Percentiles rank a stretch among this genome's conserved stretches.
Evolutionary conservation across 1,284 basidiomycete genomes (phyloP).

Genomic region (Microbotryomycetes sp.): DNA sequence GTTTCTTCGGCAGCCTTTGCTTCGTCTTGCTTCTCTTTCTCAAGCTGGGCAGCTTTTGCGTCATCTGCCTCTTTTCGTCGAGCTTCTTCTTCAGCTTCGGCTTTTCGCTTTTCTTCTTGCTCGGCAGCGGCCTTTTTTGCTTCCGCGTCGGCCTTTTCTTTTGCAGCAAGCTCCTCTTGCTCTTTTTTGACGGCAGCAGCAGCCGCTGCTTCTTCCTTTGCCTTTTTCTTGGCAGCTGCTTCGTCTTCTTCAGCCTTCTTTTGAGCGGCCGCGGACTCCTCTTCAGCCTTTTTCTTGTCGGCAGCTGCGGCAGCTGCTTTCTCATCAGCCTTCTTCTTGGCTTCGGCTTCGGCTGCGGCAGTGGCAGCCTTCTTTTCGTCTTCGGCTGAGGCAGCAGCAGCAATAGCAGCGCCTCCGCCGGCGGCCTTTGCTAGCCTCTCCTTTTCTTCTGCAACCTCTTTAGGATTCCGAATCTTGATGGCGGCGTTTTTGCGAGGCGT

Average conservation of each 20-base stretch:
- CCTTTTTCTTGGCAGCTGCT: constrained; percentile 4
- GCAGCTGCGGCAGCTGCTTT: constrained; percentile 9
- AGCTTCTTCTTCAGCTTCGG: constrained; percentile 9
- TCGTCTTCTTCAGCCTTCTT: neutral
- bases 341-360: constrained; percentile 5
- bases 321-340: constrained; percentile 11
- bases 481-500: constrained; percentile 23
- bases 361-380: constrained; percentile 6
- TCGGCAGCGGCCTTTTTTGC: constrained; percentile 4
- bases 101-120: neutral
- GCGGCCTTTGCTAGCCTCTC: constrained; percentile 9
- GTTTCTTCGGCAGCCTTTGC: constrained; percentile 33
- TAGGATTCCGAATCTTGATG: constrained; percentile 34
- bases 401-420: neutral
- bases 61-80: constrained; percentile 37
- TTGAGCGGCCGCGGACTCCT: constrained; percentile 32
- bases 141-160: constrained; percentile 1
- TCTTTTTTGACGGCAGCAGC: constrained; percentile 7
- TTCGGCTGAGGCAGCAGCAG: constrained; percentile 11
- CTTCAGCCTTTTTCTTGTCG: constrained; percentile 31
- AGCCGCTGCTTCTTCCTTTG: constrained; percentile 5
- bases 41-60: constrained; percentile 8
- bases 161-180: constrained; percentile 8
- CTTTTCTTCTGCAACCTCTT: constrained; percentile 24
- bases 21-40: constrained; percentile 33